These are phyloP conservation scores for Puccinia hordei DNA, from an alignment of 1,284 basidiomycete species.

Conservation along the genomic window DNA sequence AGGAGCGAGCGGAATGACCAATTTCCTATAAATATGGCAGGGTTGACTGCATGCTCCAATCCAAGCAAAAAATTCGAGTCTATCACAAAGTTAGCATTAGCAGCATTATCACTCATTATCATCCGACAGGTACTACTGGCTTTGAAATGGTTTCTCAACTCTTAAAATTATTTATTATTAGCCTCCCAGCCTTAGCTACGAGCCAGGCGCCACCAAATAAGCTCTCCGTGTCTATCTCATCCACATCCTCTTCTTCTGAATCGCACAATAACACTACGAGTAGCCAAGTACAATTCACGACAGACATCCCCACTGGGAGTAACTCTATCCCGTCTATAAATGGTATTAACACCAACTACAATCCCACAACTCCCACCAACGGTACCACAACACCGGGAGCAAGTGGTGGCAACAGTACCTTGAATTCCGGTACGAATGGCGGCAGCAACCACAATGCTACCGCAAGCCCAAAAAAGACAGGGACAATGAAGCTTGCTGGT, in stretches of 20 bases:
- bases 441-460: not conserved
- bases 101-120: not conserved
- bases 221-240: not conserved
- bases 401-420: not conserved
- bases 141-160: not conserved
- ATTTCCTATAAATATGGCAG: not conserved
- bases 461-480: conserved; percentile 4
- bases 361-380: not conserved
- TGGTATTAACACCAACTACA: not conserved
- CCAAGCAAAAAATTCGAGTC: too few relatives aligned
- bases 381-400: not conserved
- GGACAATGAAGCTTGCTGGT: conserved; percentile 7
- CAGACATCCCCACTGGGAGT: not conserved
- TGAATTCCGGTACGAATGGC: not conserved
- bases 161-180: not conserved
- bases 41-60: not conserved
- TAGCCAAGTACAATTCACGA: not conserved
- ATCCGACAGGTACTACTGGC: not conserved
- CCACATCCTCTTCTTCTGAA: not conserved
- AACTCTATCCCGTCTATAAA: not conserved
- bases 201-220: not conserved
- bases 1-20: too few relatives aligned
- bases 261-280: not conserved
- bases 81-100: not conserved
- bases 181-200: not conserved